Percentiles rank a stretch among this genome's conserved stretches.
phyloP scores from a whole-genome alignment of 257 asterid genomes.

The Apocynum venetum region DNA sequence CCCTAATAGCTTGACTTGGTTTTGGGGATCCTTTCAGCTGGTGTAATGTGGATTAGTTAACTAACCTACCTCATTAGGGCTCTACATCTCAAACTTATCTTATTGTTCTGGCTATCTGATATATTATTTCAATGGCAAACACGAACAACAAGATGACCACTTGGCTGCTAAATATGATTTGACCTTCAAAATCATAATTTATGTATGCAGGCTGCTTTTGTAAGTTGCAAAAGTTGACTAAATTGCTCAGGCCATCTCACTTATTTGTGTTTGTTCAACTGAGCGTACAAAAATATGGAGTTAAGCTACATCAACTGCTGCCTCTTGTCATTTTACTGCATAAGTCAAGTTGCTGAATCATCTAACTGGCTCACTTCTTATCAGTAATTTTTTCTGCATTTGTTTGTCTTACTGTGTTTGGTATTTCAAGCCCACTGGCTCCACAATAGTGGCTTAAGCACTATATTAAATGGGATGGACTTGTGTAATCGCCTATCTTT shows the following conservation, averaged over 20 bases:
- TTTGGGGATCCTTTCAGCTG: slow-evolving; percentile 14
- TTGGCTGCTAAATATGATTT: slow-evolving; percentile 1
- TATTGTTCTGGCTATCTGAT: neutral
- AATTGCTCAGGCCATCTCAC: neutral
- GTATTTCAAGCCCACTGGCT: neutral
- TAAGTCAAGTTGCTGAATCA: neutral
- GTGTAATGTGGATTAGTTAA: slow-evolving; percentile 5
- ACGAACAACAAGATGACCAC: neutral
- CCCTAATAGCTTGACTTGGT: slow-evolving; percentile 3
- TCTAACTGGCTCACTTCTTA: neutral
- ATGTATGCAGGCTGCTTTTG: neutral
- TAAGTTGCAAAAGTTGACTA: slow-evolving; percentile 7
- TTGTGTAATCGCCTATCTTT: neutral
- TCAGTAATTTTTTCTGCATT: neutral
- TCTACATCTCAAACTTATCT: neutral
- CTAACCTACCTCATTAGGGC: neutral
- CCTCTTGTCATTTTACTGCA: slow-evolving; percentile 9
- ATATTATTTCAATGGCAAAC: neutral
- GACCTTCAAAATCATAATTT: neutral
- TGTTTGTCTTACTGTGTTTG: neutral
- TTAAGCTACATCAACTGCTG: neutral
- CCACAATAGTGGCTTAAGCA: neutral
- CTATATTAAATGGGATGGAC: neutral
- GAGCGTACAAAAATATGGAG: neutral
- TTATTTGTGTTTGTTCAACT: neutral